Base-by-base conservation (phyloP, 2,329 filamentous ascomycete genomes). In the Colletotrichum musicola region DNA sequence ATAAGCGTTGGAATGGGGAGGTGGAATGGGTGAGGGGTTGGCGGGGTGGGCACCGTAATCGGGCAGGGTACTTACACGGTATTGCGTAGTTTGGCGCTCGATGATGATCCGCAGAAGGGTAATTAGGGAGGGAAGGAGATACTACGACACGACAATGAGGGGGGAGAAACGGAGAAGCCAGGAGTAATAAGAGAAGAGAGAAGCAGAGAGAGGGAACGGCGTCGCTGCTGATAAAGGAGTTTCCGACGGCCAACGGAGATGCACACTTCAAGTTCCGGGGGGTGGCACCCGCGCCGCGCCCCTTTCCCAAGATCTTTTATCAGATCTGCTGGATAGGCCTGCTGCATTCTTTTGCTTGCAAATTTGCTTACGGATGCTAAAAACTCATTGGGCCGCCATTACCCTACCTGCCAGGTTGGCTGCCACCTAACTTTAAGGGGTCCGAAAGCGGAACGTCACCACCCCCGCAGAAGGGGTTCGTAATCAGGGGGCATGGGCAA, bases 41-140 rank as follows among this genome's bases (percentile, higher is more conserved):
- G 64, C 68, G 61, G 68, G 68, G 68, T 64, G 64, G 55, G 14
- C 56, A 68, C 54, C 6, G 64, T 68, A 51, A 66, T 69, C 55
- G 53, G 42, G 35, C 6, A 25, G 14, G 16, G 61, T 35, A 25
- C 4, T 54, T 35, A 38, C 62, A 69, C 66, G 49, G 66, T 69
- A 68, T 56, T 25, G 65, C 58, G 51, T 57, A 56, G 51, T 30
- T 42, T 46, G 55, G 30, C 40, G 59, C 49, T 60, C n/a, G 46
- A 46, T 50, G 46, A 46, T 50, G 57, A 42, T 59, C 53, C 25
- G 54, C 22, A 55, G 58, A 18, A 18, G 16, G 40, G 30, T 10
- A 47, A 30, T n/a, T 53, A 2, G 16, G 12, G 12, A 18, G 25
- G 53, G 20, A 13, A n/a, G 7, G 18, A 35, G 7, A 35, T 35